These are phyloP conservation scores for Plasmodium coatneyi DNA, from an alignment of 169 alveolate genomes.

Conservation along the genomic window DNA sequence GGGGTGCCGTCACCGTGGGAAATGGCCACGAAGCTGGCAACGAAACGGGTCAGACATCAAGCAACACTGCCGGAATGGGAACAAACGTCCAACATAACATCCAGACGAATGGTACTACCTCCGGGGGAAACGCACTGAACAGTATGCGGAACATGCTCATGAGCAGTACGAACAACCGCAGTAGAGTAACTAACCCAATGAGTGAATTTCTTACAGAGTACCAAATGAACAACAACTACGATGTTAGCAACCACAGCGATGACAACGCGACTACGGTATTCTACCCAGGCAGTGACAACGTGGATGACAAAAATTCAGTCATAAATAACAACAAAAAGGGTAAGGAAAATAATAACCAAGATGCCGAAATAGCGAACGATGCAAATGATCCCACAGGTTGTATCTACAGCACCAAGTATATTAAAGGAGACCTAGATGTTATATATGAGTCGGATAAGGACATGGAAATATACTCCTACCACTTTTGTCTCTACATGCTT, in stretches of 20 bases:
- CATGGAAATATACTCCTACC: constrained; percentile 75
- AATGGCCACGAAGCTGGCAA: background rate
- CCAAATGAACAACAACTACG: constrained; percentile 20
- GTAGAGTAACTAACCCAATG: background rate
- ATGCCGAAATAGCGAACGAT: background rate
- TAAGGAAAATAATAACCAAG: background rate
- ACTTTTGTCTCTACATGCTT: constrained; percentile 68
- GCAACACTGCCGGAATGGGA: background rate
- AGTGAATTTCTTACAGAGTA: background rate
- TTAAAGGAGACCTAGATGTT: constrained; percentile 64
- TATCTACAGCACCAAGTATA: constrained; percentile 33
- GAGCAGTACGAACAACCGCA: background rate
- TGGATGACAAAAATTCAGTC: constrained; percentile 36
- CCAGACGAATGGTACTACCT: background rate
- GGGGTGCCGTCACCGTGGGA: background rate
- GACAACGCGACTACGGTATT: constrained; percentile 17
- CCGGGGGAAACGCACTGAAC: background rate
- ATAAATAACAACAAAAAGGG: background rate
- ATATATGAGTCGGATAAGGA: constrained; percentile 64
- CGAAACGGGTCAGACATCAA: background rate
- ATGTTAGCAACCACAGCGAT: constrained; percentile 63
- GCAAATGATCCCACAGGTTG: background rate
- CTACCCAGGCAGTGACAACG: constrained; percentile 8
- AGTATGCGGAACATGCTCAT: background rate
- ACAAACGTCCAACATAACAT: background rate